Evolutionary conservation across 2,329 filamentous ascomycete species (phyloP).

Genomic region (Sporothrix luriei): DNA sequence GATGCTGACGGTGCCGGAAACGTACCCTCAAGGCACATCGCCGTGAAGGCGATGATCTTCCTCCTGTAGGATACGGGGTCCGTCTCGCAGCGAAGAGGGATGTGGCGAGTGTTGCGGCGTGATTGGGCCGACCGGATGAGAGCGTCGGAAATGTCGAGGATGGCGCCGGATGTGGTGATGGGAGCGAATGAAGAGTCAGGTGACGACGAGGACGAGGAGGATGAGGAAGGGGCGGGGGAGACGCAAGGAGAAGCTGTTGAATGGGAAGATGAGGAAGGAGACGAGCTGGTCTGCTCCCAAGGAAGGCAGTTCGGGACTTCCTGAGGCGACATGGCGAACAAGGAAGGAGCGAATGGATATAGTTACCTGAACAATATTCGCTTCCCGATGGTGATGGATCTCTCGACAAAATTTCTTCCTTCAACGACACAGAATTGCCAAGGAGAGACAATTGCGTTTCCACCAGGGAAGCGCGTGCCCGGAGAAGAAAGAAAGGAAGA

Average conservation of each 20-base stretch:
- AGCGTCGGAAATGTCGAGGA: background rate
- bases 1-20: background rate
- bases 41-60: background rate
- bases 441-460: background rate
- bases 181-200: background rate
- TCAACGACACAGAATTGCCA: background rate
- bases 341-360: background rate
- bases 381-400: too few relatives aligned
- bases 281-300: background rate
- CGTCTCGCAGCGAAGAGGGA: background rate
- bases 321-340: conserved; percentile 1
- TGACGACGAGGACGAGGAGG: background rate
- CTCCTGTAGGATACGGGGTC: too few relatives aligned
- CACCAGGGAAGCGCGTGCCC: conserved; percentile 2
- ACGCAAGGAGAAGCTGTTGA: background rate
- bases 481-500: background rate
- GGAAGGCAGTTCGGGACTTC: background rate
- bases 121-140: background rate
- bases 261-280: background rate
- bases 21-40: background rate
- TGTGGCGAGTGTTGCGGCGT: background rate
- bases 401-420: background rate
- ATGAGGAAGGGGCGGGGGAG: background rate
- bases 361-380: background rate
- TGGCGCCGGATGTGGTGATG: background rate